Evolutionary conservation across 108 stramenopile species (phyloP), one percentile per base, ranked within the genome.

Genomic region (Fragilaria crotonensis): DNA sequence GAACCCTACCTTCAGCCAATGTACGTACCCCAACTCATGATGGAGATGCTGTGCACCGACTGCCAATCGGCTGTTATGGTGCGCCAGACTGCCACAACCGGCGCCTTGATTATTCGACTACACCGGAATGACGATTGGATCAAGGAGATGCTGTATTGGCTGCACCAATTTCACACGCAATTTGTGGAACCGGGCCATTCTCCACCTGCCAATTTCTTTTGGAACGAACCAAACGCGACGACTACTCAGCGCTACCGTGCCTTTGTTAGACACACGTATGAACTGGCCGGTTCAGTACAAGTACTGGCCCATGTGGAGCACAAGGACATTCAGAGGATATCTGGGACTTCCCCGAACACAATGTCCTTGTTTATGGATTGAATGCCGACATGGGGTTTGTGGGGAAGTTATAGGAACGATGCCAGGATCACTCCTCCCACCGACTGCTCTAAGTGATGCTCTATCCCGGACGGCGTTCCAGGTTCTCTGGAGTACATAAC

Each of bases 21-120:
- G 2, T 88, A 92, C 44, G 54, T 92, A n/a, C 83, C 90, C 0
- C 90, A 92, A 59, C 64, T 92, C 2, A 83, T 84, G 85, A 79
- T 92, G 87, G 90, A 92, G 58, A 92, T 92, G 76, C 52, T 84
- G 0, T 92, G 85, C 59, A 44, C 67, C 23, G 50, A 68, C 0
- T 92, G 90, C 54, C 45, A 46, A 41, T 92, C 90, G 11, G 83
- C 83, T 32, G 57, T 92, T 25, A 87, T 92, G 85, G 83, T 92
- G 2, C 68, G 90, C 18, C 90, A 87, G 59, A 84, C 87, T 1
- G 90, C 87, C 3, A 88, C 83, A 26, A 79, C 57, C 18, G 90
- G 90, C 21, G 84, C 90, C 17, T 57, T 85, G 14, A 57, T 92
- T 1, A 27, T 92, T n/a, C 78, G 90, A 11, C 47, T 92, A 7